These are phyloP conservation scores for Penicillium maclennaniae DNA, from an alignment of 495 filamentous ascomycete genomes.

Conservation along the genomic window DNA sequence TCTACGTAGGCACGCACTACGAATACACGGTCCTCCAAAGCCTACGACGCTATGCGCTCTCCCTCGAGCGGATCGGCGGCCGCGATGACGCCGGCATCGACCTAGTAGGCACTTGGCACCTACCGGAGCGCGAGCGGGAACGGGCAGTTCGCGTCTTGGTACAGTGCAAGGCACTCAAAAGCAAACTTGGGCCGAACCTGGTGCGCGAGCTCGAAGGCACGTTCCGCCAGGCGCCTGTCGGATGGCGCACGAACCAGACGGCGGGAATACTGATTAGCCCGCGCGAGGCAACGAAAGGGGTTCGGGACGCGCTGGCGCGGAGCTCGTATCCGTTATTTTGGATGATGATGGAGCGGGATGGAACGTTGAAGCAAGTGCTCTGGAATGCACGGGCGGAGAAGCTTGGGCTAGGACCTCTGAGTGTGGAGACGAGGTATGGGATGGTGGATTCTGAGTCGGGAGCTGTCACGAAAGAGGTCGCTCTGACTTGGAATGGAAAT, in stretches of 20 bases:
- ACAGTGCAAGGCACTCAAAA: conserved; percentile 73
- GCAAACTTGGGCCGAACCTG: conserved; percentile 56
- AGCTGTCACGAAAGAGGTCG: conserved; percentile 30
- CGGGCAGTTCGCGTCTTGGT: conserved; percentile 60
- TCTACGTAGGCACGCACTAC: conserved; percentile 51
- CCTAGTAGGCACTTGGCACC: conserved; percentile 73
- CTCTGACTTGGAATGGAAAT: conserved; percentile 57
- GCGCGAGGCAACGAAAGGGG: conserved; percentile 53
- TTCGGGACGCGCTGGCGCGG: conserved; percentile 61
- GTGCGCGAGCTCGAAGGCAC: conserved; percentile 86
- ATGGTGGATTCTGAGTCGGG: conserved; percentile 4
- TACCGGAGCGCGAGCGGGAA: conserved; percentile 43
- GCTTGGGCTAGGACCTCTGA: conserved; percentile 60
- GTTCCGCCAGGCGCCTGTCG: conserved; percentile 63
- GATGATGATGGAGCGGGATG: conserved; percentile 46
- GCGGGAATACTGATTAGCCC: conserved; percentile 61
- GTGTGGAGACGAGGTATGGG: conserved; percentile 55
- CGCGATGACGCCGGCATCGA: conserved; percentile 78
- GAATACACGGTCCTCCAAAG: conserved; percentile 70
- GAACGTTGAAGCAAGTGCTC: conserved; percentile 34
- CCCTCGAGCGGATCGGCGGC: conserved; percentile 68
- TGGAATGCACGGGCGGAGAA: conserved; percentile 53
- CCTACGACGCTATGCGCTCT: conserved; percentile 61
- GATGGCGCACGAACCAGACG: conserved; percentile 58
- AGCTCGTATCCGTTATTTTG: conserved; percentile 64